Evolutionary conservation across 169 alveolate species (phyloP), one percentile per base, ranked within the genome.

Genomic region (Eimeria acervulina): DNA sequence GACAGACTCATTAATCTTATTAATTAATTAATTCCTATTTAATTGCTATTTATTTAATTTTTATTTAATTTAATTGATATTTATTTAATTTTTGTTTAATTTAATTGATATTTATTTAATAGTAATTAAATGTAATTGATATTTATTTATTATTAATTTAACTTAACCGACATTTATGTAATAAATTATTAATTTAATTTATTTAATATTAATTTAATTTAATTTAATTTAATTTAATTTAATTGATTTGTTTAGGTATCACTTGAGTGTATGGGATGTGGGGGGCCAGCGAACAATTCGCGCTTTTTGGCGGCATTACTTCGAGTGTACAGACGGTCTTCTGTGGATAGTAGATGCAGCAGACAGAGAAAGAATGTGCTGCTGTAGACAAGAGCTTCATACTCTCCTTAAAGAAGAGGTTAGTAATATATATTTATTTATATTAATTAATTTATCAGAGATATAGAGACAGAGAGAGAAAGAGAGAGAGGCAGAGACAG

Each of bases 211-310:
- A 8, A 55, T 13, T 13, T 55, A 19, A 13, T 7, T 55, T 55
- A 13, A 19, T 55, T 10, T 13, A 19, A 8, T 55, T 12, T 47
- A 12, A 7, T 47, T 47, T 12, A 7, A 12, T 47, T 12, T 47
- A 12, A 5, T 47, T 47, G 5, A 47, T 47, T 12, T 52, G 68
- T 76, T 81, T 90, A 96, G 98, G 38, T 97, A 90, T 83, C 94
- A 93, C 72, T 96, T 97, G 52, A 97, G 96, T 83, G 84, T 97
- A 83, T 99, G 99, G 99, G 99, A 99, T 97, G 99, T 99, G 28
- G 99, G 99, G n/a, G 99, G 99, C 31, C 99, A 99, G 97, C 98
- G 99, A 81, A 98, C 99, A 31, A 99, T 99, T 81, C 97, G 99
- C 89, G 98, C 99, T 52, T 99, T 98, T 93, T 99, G 99, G 99